phyloP scores from a whole-genome alignment of 495 filamentous ascomycete genomes.

The Penicillium egyptiacum region DNA sequence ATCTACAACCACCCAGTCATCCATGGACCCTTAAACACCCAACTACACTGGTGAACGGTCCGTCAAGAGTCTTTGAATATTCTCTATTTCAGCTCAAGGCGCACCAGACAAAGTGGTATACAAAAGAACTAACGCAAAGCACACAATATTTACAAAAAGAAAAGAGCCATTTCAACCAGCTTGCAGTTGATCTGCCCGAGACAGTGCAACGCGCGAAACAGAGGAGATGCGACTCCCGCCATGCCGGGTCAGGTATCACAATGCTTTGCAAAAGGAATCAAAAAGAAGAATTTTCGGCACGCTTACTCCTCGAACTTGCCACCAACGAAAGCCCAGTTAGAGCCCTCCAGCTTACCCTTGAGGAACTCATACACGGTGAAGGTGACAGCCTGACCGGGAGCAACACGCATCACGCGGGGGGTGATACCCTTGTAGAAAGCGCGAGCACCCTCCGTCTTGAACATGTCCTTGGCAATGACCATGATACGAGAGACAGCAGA shows the following conservation, averaged over 20 bases:
- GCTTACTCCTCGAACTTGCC: conserved; percentile 73
- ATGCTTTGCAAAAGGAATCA: conserved; percentile 23
- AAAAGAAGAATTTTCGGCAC: conserved; percentile 12
- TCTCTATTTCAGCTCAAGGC: conserved; percentile 8
- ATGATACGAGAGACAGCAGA: conserved; percentile 74
- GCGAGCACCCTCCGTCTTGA: conserved; percentile 87
- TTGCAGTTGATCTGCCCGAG: conserved; percentile 13
- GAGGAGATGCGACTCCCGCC: conserved; percentile 33
- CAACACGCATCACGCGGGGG: conserved; percentile 94
- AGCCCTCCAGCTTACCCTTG: conserved; percentile 78
- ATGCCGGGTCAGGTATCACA: conserved; percentile 33
- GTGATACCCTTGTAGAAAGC: conserved; percentile 99
- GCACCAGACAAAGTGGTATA: conserved; percentile 27
- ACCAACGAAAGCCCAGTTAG: conserved; percentile 61
- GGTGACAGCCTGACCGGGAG: conserved; percentile 95
- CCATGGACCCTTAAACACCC: background rate
- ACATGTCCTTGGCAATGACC: conserved; percentile 85
- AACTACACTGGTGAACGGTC: background rate
- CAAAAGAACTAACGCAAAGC: conserved; percentile 24
- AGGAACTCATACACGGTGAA: conserved; percentile 97
- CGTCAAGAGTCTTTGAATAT: background rate
- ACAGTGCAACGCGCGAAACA: conserved; percentile 11
- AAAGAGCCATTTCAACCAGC: conserved; percentile 18
- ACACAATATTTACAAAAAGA: conserved; percentile 26
- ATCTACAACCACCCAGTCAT: background rate